Evolutionary conservation across 495 filamentous ascomycete species (phyloP), one percentile per base, ranked within the genome.

Genomic region (Lepidopterella palustris): DNA sequence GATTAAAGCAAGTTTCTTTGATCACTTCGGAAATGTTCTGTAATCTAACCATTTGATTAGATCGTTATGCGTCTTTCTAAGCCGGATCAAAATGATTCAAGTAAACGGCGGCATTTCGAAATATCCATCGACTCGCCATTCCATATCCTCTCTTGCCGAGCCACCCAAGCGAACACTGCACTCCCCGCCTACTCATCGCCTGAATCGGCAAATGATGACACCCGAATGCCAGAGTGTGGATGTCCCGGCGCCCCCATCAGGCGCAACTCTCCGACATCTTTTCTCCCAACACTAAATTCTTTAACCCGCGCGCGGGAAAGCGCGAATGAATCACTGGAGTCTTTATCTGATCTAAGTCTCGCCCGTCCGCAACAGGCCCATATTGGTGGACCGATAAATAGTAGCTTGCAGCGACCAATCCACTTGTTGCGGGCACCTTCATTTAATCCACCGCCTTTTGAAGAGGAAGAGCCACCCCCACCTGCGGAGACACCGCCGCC

Each of bases 71-170:
- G 93, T 55, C 86, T 98, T 32, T 96, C 91, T 21, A 92, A 90
- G 65, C 75, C 87, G 4, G 93, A 98, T 67, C 78, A 82, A 58
- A 82, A 85, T 24, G 88, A 98, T 65, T 84, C 93, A 0, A 76
- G 77, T 4, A 93, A 92, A 55, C 84, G 93, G 49, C 83, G 93
- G 24, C 95, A 97, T 70, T 98, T 97, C 60, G 93, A 98, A 71
- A 98, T 98, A 63, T 97, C 93, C 58, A 98, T 98, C 64, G 93
- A 98, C 74, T 96, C 90, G 13, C 93, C 93, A 8, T 95, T 97
- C 70, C 92, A 96, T 62, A 87, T 97, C 35, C 87, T 98, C 23
- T 92, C 90, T 60, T 98, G 93, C 74, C 90, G 84, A 50, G 93
- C 95, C 8, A 93, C 91, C 0, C 87, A 91, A 69, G 89, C 89